A percentile compares a stretch with the other conserved stretches of the same genome.
These are phyloP conservation scores for Podila clonocystis DNA, from an alignment of 192 early-diverging fungal species.

Conservation along the genomic window DNA sequence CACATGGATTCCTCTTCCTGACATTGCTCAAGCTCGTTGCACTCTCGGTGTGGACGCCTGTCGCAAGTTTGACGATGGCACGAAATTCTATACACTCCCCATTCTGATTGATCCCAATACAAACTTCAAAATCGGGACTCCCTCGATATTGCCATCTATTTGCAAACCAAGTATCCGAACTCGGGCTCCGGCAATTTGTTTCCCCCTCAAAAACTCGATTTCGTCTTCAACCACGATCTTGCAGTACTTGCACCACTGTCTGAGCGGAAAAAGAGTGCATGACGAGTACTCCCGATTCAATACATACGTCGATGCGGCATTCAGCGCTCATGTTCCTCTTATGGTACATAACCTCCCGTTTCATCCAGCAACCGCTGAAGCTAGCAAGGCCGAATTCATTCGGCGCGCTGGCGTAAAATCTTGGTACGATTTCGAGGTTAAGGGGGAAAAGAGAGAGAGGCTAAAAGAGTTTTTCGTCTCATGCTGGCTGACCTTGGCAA, in stretches of 20 bases:
- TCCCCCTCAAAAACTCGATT: slow-evolving; percentile 2
- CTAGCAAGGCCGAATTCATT: background rate
- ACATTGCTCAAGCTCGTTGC: background rate
- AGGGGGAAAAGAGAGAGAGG: slow-evolving; percentile 1
- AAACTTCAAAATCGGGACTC: slow-evolving; percentile 1
- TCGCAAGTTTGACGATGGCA: slow-evolving; percentile 3
- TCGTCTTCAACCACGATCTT: too few relatives aligned
- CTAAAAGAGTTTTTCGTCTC: background rate
- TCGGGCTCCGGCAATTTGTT: background rate
- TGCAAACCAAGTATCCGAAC: background rate
- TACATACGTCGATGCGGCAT: background rate
- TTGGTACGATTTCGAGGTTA: background rate
- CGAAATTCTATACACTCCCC: slow-evolving; percentile 4
- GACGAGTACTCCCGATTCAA: background rate
- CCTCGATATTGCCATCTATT: background rate
- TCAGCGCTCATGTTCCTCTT: background rate
- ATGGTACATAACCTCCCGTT: background rate
- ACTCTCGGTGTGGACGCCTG: background rate
- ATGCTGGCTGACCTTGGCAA: background rate
- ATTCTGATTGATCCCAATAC: background rate
- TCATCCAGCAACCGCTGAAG: background rate
- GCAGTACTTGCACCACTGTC: background rate
- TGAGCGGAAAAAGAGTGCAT: background rate
- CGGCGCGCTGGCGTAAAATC: background rate
- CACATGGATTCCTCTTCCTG: background rate